Evolutionary conservation across 306 rosid species (phyloP).

Genomic region (Boehmeria nivea): DNA sequence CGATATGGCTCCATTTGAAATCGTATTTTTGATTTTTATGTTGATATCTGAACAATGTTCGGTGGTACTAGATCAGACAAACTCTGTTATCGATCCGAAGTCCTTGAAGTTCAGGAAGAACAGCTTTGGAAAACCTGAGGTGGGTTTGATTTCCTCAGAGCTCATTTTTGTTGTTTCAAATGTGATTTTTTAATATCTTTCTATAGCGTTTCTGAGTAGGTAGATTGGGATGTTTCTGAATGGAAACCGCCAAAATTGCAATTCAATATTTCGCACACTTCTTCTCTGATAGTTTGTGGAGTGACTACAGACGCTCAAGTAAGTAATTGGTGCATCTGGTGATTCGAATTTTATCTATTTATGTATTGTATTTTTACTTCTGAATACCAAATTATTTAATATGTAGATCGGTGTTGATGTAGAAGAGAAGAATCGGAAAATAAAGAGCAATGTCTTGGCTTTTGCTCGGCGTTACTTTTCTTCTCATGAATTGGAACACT

Average conservation of each 20-base stretch:
- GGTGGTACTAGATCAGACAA: slow-evolving; percentile 61
- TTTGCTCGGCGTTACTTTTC: slow-evolving; percentile 80
- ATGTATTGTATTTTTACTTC: neutral
- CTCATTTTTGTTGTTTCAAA: neutral
- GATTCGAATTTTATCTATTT: slow-evolving; percentile 1
- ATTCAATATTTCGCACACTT: slow-evolving; percentile 86
- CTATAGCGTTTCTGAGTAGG: slow-evolving; percentile 37
- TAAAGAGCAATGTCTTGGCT: slow-evolving; percentile 58
- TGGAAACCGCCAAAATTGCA: slow-evolving; percentile 66
- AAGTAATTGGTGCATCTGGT: slow-evolving; percentile 31
- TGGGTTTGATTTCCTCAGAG: slow-evolving; percentile 19
- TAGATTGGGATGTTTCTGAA: slow-evolving; percentile 53
- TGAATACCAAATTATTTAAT: neutral
- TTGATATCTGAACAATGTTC: slow-evolving; percentile 31
- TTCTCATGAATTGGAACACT: slow-evolving; percentile 54
- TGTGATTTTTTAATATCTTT: slow-evolving; percentile 15
- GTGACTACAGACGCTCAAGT: slow-evolving; percentile 59
- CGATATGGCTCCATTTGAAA: neutral
- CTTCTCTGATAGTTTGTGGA: slow-evolving; percentile 88
- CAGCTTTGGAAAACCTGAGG: slow-evolving; percentile 83
- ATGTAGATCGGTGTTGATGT: slow-evolving; percentile 85
- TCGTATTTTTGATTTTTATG: no score
- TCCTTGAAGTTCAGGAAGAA: slow-evolving; percentile 68
- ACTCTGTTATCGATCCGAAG: slow-evolving; percentile 53
- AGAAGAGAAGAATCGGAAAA: slow-evolving; percentile 72